A percentile compares a stretch with the other conserved stretches of the same genome.
phyloP scores from a whole-genome alignment of 2,329 filamentous ascomycete genomes.

The Fusarium sp. region DNA sequence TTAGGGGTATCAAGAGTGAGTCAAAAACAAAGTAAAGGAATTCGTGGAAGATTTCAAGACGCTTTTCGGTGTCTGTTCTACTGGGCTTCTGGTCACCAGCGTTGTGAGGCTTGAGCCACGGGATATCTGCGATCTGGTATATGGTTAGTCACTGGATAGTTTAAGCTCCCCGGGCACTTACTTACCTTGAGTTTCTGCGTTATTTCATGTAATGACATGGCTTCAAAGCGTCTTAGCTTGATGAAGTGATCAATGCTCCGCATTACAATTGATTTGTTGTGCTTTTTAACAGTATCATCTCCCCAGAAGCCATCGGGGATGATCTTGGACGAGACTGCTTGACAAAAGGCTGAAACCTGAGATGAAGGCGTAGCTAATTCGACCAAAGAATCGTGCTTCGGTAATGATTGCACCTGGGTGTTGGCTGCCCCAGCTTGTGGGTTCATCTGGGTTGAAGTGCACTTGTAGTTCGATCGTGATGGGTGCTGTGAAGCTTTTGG shows the following conservation, averaged over 20 bases:
- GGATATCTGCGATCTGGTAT: conserved; percentile 70
- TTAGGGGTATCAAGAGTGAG: conserved; percentile 86
- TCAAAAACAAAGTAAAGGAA: conserved; percentile 94
- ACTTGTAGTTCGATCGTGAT: conserved; percentile 26
- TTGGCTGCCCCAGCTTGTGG: conserved; percentile 5
- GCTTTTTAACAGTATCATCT: conserved; percentile 57
- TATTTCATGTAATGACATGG: conserved; percentile 80
- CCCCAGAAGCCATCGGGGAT: conserved; percentile 85
- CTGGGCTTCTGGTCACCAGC: conserved; percentile 67
- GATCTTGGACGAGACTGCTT: conserved; percentile 76
- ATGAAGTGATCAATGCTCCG: conserved; percentile 82
- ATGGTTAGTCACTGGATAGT: neutral
- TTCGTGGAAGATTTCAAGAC: conserved; percentile 82
- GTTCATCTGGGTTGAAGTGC: conserved; percentile 8
- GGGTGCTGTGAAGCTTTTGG: conserved; percentile 3
- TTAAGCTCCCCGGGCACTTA: neutral
- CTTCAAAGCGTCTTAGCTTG: conserved; percentile 82
- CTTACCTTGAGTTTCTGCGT: conserved; percentile 78
- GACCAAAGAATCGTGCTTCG: conserved; percentile 61
- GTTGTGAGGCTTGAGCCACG: conserved; percentile 75
- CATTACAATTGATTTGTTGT: conserved; percentile 73
- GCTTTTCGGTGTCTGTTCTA: conserved; percentile 78
- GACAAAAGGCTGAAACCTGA: conserved; percentile 87
- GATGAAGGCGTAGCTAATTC: conserved; percentile 74
- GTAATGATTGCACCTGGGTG: conserved; percentile 16